phyloP scores from a whole-genome alignment of 441 rosid species.

The Viola pubescens region DNA sequence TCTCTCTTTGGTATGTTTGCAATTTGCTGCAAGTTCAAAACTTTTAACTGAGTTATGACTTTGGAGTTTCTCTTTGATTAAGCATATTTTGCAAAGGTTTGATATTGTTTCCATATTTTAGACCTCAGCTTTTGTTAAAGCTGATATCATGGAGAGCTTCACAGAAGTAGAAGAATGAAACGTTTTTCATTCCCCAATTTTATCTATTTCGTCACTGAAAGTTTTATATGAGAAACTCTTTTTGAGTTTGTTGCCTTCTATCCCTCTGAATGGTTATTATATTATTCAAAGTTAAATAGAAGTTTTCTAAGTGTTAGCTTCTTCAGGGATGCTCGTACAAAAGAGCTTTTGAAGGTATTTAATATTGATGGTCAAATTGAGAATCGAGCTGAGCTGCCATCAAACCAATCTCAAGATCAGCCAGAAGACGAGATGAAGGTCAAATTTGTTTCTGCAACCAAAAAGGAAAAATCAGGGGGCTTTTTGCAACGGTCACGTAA shows the following conservation, averaged over 20 bases:
- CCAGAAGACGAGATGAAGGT: constrained; percentile 80
- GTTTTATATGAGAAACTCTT: too few relatives aligned
- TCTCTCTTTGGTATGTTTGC: constrained; percentile 71
- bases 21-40: too few relatives aligned
- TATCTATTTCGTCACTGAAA: too few relatives aligned
- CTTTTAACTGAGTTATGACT: too few relatives aligned
- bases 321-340: constrained; percentile 91
- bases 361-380: constrained; percentile 87
- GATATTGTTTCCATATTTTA: background rate
- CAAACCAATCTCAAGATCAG: constrained; percentile 43
- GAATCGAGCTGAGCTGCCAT: constrained; percentile 60
- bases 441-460: constrained; percentile 56
- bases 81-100: too few relatives aligned
- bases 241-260: background rate
- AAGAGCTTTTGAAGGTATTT: constrained; percentile 78
- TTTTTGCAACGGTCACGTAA: constrained; percentile 92
- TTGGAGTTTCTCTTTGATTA: too few relatives aligned
- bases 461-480: constrained; percentile 89
- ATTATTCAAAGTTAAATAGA: background rate
- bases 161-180: too few relatives aligned
- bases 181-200: too few relatives aligned
- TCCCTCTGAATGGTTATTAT: background rate
- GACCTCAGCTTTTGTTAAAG: background rate
- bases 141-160: background rate
- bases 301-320: background rate